phyloP scores from a whole-genome alignment of 495 filamentous ascomycete genomes.

The Apiosordaria backusii region DNA sequence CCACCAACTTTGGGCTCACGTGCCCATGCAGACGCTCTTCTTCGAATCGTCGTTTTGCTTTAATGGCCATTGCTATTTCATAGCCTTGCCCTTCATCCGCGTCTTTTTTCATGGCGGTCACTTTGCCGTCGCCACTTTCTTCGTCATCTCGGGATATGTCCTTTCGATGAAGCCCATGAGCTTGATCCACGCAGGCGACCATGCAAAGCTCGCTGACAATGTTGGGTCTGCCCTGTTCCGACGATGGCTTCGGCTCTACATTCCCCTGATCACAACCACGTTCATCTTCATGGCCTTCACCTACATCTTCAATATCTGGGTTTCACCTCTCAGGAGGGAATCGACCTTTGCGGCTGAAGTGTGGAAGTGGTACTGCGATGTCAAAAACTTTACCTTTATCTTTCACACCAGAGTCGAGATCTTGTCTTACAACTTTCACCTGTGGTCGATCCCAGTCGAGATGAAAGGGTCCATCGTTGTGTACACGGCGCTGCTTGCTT shows the following conservation, averaged over 20 bases:
- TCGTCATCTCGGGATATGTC: slow-evolving; percentile 50
- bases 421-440: slow-evolving; percentile 40
- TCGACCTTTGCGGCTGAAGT: slow-evolving; percentile 42
- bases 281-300: slow-evolving; percentile 49
- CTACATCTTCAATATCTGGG: slow-evolving; percentile 45
- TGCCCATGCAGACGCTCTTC: slow-evolving; percentile 22
- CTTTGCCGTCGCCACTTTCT: slow-evolving; percentile 52
- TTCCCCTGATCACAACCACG: slow-evolving; percentile 42
- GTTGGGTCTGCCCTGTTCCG: slow-evolving; percentile 33
- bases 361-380: slow-evolving; percentile 54
- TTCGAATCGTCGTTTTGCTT: slow-evolving; percentile 37
- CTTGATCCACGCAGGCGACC: slow-evolving; percentile 47
- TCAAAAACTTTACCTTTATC: slow-evolving; percentile 59
- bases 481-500: slow-evolving; percentile 43
- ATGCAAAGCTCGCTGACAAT: slow-evolving; percentile 34
- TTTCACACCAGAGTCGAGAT: slow-evolving; percentile 42
- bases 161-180: slow-evolving; percentile 49
- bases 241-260: slow-evolving; percentile 36
- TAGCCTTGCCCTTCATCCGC: slow-evolving; percentile 38
- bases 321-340: slow-evolving; percentile 30
- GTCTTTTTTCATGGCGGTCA: slow-evolving; percentile 45
- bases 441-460: slow-evolving; percentile 44
- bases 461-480: slow-evolving; percentile 46
- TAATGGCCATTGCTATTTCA: slow-evolving; percentile 38
- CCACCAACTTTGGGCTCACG: slow-evolving; percentile 40